These are phyloP conservation scores for Lumnitzera racemosa DNA, from an alignment of 345 rosid genomes.

Conservation along the genomic window DNA sequence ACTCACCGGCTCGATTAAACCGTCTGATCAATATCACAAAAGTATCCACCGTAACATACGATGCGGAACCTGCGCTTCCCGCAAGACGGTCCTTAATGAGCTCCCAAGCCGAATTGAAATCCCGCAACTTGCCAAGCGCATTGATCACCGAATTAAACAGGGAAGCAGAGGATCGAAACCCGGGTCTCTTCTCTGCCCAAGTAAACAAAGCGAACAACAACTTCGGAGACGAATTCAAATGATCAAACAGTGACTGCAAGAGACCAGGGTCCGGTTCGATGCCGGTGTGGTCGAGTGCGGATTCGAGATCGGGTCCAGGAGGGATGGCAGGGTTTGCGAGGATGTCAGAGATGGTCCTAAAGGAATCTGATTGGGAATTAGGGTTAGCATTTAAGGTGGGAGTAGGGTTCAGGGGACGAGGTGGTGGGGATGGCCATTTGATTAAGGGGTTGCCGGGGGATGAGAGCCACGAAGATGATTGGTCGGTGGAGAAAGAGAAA, in stretches of 20 bases:
- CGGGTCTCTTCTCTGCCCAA: slow-evolving; percentile 71
- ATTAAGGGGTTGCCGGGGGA: slow-evolving; percentile 24
- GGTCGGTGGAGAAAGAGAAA: slow-evolving; percentile 16
- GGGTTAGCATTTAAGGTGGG: not conserved
- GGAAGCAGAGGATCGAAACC: slow-evolving; percentile 31
- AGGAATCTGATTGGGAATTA: slow-evolving; percentile 16
- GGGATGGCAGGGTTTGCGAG: slow-evolving; percentile 32
- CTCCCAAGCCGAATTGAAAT: slow-evolving; percentile 67
- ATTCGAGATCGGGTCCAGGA: slow-evolving; percentile 37
- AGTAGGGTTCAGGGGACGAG: slow-evolving; percentile 11
- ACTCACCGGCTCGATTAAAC: slow-evolving; percentile 69
- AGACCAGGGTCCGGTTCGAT: slow-evolving; percentile 44
- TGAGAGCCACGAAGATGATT: slow-evolving; percentile 17
- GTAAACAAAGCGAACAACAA: slow-evolving; percentile 47
- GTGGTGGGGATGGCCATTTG: slow-evolving; percentile 27
- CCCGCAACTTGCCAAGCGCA: slow-evolving; percentile 55
- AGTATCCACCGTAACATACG: slow-evolving; percentile 53
- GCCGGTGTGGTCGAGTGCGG: slow-evolving; percentile 46
- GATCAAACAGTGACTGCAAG: slow-evolving; percentile 41
- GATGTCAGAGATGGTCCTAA: slow-evolving; percentile 39
- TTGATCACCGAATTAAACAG: slow-evolving; percentile 44
- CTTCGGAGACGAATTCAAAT: slow-evolving; percentile 59
- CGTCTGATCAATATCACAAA: slow-evolving; percentile 70
- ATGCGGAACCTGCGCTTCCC: slow-evolving; percentile 16
- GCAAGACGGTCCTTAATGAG: slow-evolving; percentile 47